Evolutionary conservation across 768 basidiomycete species (phyloP).

Genomic region (Suillus placidus): DNA sequence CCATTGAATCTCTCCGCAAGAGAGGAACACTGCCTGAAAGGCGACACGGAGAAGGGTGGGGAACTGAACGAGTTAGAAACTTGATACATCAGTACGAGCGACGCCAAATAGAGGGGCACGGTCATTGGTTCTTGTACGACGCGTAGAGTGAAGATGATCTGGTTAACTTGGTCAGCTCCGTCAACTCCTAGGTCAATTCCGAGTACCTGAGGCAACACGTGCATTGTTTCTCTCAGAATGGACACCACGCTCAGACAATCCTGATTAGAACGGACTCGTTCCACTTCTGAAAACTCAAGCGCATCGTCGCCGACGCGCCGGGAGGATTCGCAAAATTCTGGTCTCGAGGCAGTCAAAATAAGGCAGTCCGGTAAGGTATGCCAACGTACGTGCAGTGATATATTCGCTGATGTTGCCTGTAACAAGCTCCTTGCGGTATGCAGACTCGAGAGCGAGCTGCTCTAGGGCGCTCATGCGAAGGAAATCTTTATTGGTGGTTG

Average conservation of each 20-base stretch:
- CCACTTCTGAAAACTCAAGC: slow-evolving; percentile 36
- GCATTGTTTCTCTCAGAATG: slow-evolving; percentile 54
- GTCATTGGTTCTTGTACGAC: background rate
- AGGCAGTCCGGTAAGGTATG: background rate
- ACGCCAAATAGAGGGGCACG: background rate
- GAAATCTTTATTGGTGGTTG: slow-evolving; percentile 62
- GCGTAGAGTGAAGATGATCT: background rate
- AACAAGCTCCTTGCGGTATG: slow-evolving; percentile 59
- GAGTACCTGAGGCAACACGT: slow-evolving; percentile 47
- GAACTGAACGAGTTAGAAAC: background rate
- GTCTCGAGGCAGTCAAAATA: background rate
- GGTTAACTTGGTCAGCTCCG: background rate
- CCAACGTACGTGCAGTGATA: slow-evolving; percentile 50
- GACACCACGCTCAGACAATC: slow-evolving; percentile 35
- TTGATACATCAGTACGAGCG: background rate
- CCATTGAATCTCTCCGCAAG: slow-evolving; percentile 20
- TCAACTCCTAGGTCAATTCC: background rate
- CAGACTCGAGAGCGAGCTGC: too few species aligned
- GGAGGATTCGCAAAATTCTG: slow-evolving; percentile 36
- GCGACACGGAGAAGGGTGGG: background rate
- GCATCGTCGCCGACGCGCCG: slow-evolving; percentile 41
- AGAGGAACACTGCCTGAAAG: background rate
- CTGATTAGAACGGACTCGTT: slow-evolving; percentile 31
- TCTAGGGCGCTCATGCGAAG: slow-evolving; percentile 60
- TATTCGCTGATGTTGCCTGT: slow-evolving; percentile 62